Base-by-base conservation (phyloP, 2,329 filamentous ascomycete genomes). In the Diaporthe citri region DNA sequence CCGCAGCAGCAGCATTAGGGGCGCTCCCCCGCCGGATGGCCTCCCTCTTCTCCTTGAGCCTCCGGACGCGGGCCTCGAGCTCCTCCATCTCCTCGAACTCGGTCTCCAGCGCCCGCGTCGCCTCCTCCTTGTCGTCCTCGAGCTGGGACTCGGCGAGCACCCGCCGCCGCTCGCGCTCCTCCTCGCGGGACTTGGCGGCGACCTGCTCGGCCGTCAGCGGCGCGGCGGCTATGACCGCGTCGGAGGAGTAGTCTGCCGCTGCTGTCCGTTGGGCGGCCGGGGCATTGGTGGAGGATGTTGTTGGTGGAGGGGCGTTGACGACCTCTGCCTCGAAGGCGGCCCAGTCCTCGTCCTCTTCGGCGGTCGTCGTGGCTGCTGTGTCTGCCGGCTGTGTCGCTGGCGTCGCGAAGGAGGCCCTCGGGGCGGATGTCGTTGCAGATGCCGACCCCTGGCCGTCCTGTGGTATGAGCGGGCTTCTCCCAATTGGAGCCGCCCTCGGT, bases 1-100 rank as follows among this genome's bases (percentile, higher is more conserved):
- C 31, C 56, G 41, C 73, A 48, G 25, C 66, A 48, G 71, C 51
- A 12, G 75, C 67, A n/a, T 76, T 78, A 46, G 78, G 46, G 78
- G 77, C 66, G 79, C 82, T 77, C 77, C 87, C 79, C 79, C 85
- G 79, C 60, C 90, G 87, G 76, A 96, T 81, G 72, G 91, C 90
- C 80, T 96, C 94, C 62, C 94, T 87, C 82, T 91, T 91, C 80
- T 94, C 91, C 81, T 94, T 93, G 72, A 96, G 83, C 76, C 87
- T 88, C 75, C 88, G 87, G 17, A 96, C 93, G 9, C 94, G 89
- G 70, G 90, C 90, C 82, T 96, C 94, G 60, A 96, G 87, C 80
- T 92, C 90, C 80, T 94, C 92, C 94, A 96, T 96, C 81, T 95
- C 92, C 74, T 95, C 94, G 78, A 96, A 93, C 82, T 96, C 94